Conservation (phyloP, 352 stramenopile genomes). For the Halophytophthora batemanensis region DNA sequence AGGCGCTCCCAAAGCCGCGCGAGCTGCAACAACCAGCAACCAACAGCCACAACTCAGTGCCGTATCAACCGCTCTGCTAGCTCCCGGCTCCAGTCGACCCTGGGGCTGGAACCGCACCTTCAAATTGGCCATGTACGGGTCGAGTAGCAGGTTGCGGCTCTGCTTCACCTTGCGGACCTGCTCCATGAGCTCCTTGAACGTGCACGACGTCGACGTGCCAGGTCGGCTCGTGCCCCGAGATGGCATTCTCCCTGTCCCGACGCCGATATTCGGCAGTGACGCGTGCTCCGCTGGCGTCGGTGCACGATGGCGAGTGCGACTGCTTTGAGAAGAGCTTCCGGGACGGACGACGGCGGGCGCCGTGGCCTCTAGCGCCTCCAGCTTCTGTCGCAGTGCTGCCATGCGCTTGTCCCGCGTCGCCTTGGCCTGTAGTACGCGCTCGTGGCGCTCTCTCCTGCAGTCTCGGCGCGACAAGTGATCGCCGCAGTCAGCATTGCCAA, state of each 20-base stretch:
- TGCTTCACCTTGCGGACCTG: conserved; percentile 40
- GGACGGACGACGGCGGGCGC: conserved; percentile 11
- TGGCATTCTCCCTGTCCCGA: not conserved
- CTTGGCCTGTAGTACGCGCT: conserved; percentile 44
- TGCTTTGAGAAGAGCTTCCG: conserved; percentile 3
- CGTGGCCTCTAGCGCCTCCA: conserved; percentile 26
- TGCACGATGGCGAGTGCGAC: conserved; percentile 2
- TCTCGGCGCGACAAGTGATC: conserved; percentile 1
- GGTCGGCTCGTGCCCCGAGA: conserved; percentile 1
- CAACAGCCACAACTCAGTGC: not conserved
- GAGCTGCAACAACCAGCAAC: conserved; percentile 24
- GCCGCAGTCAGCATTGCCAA: conserved; percentile 1
- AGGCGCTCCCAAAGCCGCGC: conserved; percentile 53
- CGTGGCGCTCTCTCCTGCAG: conserved; percentile 39
- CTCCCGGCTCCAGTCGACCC: not conserved
- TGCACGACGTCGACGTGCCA: conserved; percentile 9
- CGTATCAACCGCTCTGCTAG: not conserved
- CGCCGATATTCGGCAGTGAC: conserved; percentile 12
- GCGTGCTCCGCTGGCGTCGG: conserved; percentile 7
- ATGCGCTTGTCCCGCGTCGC: conserved; percentile 22
- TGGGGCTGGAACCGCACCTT: conserved; percentile 26
- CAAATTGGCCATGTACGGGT: conserved; percentile 51
- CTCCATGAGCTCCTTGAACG: conserved; percentile 42
- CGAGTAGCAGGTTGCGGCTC: conserved; percentile 30
- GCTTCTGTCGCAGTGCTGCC: conserved; percentile 18